Evolutionary conservation across 306 rosid genomes (phyloP), one percentile per base, ranked within the genome.

Genomic region (Acacia melanoxylon): DNA sequence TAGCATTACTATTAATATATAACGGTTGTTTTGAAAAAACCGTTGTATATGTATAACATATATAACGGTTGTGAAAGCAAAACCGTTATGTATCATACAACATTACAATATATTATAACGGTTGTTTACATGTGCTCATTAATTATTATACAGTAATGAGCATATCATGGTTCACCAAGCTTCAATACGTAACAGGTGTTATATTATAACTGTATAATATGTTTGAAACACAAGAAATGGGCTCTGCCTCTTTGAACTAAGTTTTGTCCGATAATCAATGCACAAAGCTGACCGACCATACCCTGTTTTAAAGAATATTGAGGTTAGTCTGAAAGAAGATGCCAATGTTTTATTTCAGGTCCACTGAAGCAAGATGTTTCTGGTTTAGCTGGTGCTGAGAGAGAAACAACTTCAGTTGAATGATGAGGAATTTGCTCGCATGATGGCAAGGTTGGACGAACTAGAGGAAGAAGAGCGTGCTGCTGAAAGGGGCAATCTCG

Each of bases 391-490:
- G 83, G 68, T 75, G 83, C 82, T 16, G 83, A 81, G 7, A 67
- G 25, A 44, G 82, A 46, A 59, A 83, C 62, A 33, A 79, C 51
- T 86, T 69, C 83, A n/a, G 49, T 46, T 77, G 81, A n/a, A 86
- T 2, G 86, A 93, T 84, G 88, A 79, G 76, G 98, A 93, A 42
- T 88, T 75, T 87, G 90, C 90, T 80, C 84, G 74, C 15, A 78
- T 95, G 15, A 68, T 85, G 85, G 29, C 95, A 62, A 86, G 80
- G 86, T 40, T 90, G 87, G 98, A 90, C 74, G 93, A 90, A 78
- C 95, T 95, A 40, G 99, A 93, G 89, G 84, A 80, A 75, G 92
- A 95, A 86, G 97, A 91, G 83, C 92, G 85, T 86, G 95, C 88
- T 79, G 95, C 94, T 33, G 90, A 89, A 84, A 80, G 72, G 78